Percentiles rank a stretch among this genome's conserved stretches.
Conservation (phyloP, 2,329 filamentous ascomycete genomes). For the Colletotrichum spaethianum region DNA sequence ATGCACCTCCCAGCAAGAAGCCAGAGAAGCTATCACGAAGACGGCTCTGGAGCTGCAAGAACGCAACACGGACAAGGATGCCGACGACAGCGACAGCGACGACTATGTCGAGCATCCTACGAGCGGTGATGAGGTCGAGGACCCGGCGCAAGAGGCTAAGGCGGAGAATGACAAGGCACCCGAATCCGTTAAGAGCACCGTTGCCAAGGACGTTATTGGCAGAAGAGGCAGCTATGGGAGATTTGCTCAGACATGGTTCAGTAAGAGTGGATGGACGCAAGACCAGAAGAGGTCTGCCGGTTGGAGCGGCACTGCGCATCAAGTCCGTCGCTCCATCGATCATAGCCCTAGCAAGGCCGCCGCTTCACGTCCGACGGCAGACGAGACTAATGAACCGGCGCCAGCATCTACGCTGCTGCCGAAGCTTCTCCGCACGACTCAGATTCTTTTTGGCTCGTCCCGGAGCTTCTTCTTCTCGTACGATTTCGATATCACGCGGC, state of each 20-base stretch:
- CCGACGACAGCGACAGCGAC: conserved; percentile 61
- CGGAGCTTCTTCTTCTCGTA: conserved; percentile 96
- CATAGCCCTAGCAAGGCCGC: conserved; percentile 41
- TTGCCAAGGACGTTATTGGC: conserved; percentile 90
- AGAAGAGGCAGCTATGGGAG: conserved; percentile 87
- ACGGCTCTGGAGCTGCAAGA: conserved; percentile 64
- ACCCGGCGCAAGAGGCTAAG: conserved; percentile 53
- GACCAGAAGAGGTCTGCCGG: conserved; percentile 80
- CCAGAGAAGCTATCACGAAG: conserved; percentile 77
- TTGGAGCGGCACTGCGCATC: conserved; percentile 64
- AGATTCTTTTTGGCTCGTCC: conserved; percentile 85
- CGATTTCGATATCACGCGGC: conserved; percentile 90
- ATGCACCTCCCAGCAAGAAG: conserved; percentile 81
- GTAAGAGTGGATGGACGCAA: conserved; percentile 83
- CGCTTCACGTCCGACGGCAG: conserved; percentile 53
- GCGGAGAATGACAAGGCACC: conserved; percentile 45
- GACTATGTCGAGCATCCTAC: conserved; percentile 58
- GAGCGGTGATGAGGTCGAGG: conserved; percentile 61
- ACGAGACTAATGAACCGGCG: conserved; percentile 53
- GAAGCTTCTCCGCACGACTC: conserved; percentile 86
- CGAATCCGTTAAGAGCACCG: conserved; percentile 67
- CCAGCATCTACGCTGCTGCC: conserved; percentile 75
- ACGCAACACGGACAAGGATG: conserved; percentile 56
- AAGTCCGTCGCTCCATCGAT: conserved; percentile 34
- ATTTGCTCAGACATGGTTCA: conserved; percentile 94